phyloP scores from a whole-genome alignment of 139 green algal genomes.

The Tetradesmus obliquus region DNA sequence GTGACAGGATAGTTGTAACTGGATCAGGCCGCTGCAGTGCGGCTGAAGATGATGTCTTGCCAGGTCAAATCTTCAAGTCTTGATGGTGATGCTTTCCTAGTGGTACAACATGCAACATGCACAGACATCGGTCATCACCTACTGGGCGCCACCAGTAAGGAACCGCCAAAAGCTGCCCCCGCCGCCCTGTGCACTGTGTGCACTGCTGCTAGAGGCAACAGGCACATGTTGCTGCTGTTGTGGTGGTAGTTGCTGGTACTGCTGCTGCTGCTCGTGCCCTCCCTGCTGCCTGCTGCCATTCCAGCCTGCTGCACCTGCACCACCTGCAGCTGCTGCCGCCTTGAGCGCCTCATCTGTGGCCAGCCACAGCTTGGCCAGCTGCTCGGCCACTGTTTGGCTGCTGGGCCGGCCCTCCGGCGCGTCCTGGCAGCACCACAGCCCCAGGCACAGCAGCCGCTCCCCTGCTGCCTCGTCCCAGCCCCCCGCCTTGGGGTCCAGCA shows the following conservation, averaged over 20 bases:
- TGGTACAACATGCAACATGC: too few species aligned
- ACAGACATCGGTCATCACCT: background rate
- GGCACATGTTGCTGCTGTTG: background rate
- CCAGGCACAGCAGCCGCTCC: conserved; percentile 35
- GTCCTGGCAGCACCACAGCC: conserved; percentile 20
- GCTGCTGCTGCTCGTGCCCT: background rate
- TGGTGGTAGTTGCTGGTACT: background rate
- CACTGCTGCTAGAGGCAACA: background rate
- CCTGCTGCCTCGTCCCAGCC: conserved; percentile 39
- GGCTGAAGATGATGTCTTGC: too few species aligned
- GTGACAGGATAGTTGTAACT: too few species aligned
- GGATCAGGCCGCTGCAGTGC: too few species aligned
- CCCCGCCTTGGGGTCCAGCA: conserved; percentile 34
- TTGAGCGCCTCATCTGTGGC: conserved; percentile 28
- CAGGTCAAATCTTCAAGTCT: too few species aligned
- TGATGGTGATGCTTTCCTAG: too few species aligned
- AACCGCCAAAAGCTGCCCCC: conserved; percentile 34
- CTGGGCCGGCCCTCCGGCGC: background rate
- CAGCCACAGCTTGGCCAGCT: conserved; percentile 31
- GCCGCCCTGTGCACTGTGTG: background rate
- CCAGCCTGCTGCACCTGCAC: background rate
- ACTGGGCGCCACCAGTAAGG: background rate
- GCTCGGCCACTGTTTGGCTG: background rate
- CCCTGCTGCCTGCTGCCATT: background rate
- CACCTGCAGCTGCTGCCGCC: background rate